phyloP scores from a whole-genome alignment of 768 basidiomycete genomes.

The Amanita muscaria region DNA sequence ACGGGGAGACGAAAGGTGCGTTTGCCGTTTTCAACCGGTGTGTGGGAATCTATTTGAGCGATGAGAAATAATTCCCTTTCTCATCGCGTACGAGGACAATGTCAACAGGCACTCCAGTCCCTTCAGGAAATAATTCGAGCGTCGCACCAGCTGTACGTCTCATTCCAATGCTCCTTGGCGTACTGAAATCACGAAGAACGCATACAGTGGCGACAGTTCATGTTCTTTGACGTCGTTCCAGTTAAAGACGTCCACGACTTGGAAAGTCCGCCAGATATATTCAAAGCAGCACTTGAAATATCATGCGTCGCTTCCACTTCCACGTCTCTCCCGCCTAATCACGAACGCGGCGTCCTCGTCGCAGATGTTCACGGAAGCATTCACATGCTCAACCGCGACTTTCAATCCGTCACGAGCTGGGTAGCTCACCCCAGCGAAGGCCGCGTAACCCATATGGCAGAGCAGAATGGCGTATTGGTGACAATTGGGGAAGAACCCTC shows the following conservation, averaged over 20 bases:
- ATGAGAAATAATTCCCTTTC: no score
- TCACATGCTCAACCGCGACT: slow-evolving; percentile 66
- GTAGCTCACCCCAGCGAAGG: slow-evolving; percentile 72
- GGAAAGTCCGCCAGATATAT: slow-evolving; percentile 63
- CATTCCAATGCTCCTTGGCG: no score
- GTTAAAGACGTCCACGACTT: slow-evolving; percentile 78
- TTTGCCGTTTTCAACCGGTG: no score
- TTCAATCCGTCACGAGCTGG: slow-evolving; percentile 68
- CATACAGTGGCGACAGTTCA: slow-evolving; percentile 70
- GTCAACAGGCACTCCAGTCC: no score
- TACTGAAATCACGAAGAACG: neutral
- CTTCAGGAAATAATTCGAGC: no score
- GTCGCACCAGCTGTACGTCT: no score
- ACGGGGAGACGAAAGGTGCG: no score
- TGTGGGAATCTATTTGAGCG: no score
- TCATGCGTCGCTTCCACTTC: slow-evolving; percentile 59
- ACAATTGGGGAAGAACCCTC: slow-evolving; percentile 82
- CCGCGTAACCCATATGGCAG: slow-evolving; percentile 80
- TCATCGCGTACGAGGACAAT: neutral
- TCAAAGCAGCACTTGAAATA: slow-evolving; percentile 73
- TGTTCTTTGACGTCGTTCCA: slow-evolving; percentile 75
- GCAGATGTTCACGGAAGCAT: slow-evolving; percentile 84
- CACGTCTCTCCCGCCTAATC: no score
- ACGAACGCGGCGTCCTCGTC: slow-evolving; percentile 61
- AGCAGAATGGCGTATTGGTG: slow-evolving; percentile 73